Evolutionary conservation across 2,329 filamentous ascomycete genomes (phyloP), one percentile per base, ranked within the genome.

Genomic region (Phyllosticta paracitricarpa): DNA sequence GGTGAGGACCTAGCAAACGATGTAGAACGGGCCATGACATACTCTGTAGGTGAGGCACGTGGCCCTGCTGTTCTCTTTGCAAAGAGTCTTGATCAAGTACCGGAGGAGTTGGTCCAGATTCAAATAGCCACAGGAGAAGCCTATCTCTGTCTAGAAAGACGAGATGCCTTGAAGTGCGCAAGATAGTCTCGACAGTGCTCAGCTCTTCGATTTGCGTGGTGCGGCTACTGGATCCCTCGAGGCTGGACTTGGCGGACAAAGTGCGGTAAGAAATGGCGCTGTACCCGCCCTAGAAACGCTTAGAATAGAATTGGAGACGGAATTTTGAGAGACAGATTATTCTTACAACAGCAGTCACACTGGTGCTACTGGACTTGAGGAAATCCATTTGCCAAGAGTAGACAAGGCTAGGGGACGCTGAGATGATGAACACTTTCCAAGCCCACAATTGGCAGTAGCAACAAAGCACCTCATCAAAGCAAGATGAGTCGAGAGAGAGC

Each of bases 401-500:
- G 30, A 51, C 26, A 14, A 24, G 28, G 54, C 56, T 64, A 65
- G n/a, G 64, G 63, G 51, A 64, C 61, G 59, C 57, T 35, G 55
- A 56, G 57, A 35, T 56, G 61, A 55, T 62, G 56, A 52, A 59
- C 17, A 2, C 52, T 53, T 35, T 58, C 25, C 52, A 54, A 60
- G 54, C 62, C 58, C 59, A 56, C 54, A 24, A 57, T 52, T 52
- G 51, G 30, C 40, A 26, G 51, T 24, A 56, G 57, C 25, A n/a
- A 56, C 22, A 51, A 51, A 53, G 51, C 26, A 17, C 58, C 56
- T 55, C 64, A 65, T 65, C 60, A 64, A 48, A 48, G n/a, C 40
- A 48, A 19, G n/a, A 63, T 28, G 33, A 24, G 68, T 69, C 63
- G 68, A 72, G 68, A 72, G 68, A 72, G 68, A 71, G 72, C 71